These are phyloP conservation scores for Termitomyces bulborhizus DNA, from an alignment of 768 basidiomycete genomes.

Conservation along the genomic window DNA sequence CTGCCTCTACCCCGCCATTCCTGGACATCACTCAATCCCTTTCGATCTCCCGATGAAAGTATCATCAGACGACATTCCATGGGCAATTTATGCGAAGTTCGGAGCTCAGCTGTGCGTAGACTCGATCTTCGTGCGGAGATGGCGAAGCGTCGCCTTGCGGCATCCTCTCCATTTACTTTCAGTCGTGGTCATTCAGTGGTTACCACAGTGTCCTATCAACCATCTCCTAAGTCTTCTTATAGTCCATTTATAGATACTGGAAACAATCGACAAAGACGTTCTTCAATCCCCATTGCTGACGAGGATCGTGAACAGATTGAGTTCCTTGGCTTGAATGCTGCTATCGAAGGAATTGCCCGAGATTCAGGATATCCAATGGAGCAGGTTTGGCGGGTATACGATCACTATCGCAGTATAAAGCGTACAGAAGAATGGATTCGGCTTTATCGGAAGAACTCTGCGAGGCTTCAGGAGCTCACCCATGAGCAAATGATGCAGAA, in stretches of 20 bases:
- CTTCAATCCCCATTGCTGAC: slow-evolving; percentile 12
- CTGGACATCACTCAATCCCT: slow-evolving; percentile 12
- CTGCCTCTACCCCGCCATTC: slow-evolving; percentile 5
- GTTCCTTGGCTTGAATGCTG: slow-evolving; percentile 17
- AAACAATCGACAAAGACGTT: not conserved
- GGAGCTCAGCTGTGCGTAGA: not conserved
- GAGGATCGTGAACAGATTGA: slow-evolving; percentile 15
- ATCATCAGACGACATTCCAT: slow-evolving; percentile 9
- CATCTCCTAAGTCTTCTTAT: not conserved
- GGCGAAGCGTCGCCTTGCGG: slow-evolving; percentile 5
- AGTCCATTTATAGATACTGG: not conserved
- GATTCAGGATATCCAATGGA: slow-evolving; percentile 38
- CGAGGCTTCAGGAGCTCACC: slow-evolving; percentile 20
- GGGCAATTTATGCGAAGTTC: not conserved
- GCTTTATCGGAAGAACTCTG: slow-evolving; percentile 27
- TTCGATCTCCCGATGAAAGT: not conserved
- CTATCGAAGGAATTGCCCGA: slow-evolving; percentile 32
- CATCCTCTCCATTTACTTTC: slow-evolving; percentile 2
- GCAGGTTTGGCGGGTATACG: slow-evolving; percentile 34
- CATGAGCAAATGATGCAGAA: slow-evolving; percentile 9
- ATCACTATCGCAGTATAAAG: slow-evolving; percentile 24
- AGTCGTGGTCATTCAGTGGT: not conserved
- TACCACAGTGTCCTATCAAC: slow-evolving; percentile 1
- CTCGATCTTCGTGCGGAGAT: slow-evolving; percentile 14
- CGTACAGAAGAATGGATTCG: slow-evolving; percentile 31